phyloP scores from a whole-genome alignment of 257 asterid species.

The Solanum paucissectum region DNA sequence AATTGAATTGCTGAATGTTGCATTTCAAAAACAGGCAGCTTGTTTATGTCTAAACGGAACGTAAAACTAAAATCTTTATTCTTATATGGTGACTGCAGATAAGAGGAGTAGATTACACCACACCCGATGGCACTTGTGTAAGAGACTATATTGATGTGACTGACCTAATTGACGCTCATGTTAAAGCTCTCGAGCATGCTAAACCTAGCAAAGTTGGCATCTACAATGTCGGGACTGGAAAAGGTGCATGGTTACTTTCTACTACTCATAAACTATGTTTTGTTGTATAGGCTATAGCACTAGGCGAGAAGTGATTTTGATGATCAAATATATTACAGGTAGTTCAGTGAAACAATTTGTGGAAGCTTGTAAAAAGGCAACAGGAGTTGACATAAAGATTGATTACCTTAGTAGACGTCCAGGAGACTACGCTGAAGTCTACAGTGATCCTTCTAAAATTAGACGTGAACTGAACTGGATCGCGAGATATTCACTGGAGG shows the following conservation, averaged over 20 bases:
- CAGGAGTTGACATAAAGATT: conserved; percentile 61
- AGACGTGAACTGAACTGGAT: conserved; percentile 63
- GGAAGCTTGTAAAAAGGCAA: conserved; percentile 84
- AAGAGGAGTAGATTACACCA: conserved; percentile 67
- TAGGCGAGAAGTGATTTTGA: neutral
- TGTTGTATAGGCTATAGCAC: neutral
- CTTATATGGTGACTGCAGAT: conserved; percentile 27
- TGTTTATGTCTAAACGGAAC: neutral
- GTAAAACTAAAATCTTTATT: neutral
- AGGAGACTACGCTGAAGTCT: conserved; percentile 88
- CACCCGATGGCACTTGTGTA: conserved; percentile 80
- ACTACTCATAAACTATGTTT: neutral
- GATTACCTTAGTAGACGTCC: conserved; percentile 65
- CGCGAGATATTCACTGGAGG: conserved; percentile 59
- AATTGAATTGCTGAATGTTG: neutral
- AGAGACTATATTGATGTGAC: conserved; percentile 87
- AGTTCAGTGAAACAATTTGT: conserved; percentile 86
- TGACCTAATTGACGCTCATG: conserved; percentile 82
- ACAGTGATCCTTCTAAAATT: conserved; percentile 76
- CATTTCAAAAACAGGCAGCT: neutral
- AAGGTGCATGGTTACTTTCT: conserved; percentile 39
- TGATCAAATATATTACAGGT: conserved; percentile 25
- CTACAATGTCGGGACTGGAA: conserved; percentile 89
- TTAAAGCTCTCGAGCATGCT: conserved; percentile 70
- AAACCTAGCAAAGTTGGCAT: conserved; percentile 56